Evolutionary conservation across 495 filamentous ascomycete genomes (phyloP).

Genomic region (Pyrenula aspistea): DNA sequence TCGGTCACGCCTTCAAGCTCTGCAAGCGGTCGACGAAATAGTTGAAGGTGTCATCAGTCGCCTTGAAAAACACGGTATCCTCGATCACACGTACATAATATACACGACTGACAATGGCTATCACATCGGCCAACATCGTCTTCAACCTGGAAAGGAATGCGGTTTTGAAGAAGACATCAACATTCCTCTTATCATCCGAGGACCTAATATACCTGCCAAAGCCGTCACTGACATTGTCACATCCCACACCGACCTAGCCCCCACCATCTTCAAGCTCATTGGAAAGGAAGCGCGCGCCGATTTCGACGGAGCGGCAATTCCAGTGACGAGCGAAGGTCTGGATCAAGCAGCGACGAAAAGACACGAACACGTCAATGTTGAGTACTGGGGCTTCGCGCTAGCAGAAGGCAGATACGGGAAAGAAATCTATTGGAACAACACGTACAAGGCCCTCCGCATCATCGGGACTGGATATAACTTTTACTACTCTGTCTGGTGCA

Average conservation of each 20-base stretch:
- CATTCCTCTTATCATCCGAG: slow-evolving; percentile 51
- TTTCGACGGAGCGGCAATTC: slow-evolving; percentile 49
- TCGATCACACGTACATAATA: slow-evolving; percentile 60
- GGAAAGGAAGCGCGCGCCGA: slow-evolving; percentile 34
- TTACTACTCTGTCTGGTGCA: slow-evolving; percentile 58
- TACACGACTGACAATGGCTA: slow-evolving; percentile 68
- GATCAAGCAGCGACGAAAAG: slow-evolving; percentile 21
- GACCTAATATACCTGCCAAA: slow-evolving; percentile 39
- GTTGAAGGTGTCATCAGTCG: slow-evolving; percentile 43
- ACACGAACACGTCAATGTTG: slow-evolving; percentile 55
- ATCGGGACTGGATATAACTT: slow-evolving; percentile 40
- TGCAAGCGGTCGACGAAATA: slow-evolving; percentile 62
- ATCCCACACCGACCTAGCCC: slow-evolving; percentile 57
- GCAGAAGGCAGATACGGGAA: slow-evolving; percentile 33
- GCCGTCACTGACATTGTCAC: slow-evolving; percentile 42
- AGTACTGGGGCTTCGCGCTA: slow-evolving; percentile 47
- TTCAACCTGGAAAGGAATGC: slow-evolving; percentile 60
- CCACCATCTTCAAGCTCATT: slow-evolving; percentile 47
- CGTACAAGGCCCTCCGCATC: slow-evolving; percentile 52
- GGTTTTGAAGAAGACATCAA: slow-evolving; percentile 67
- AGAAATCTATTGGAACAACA: slow-evolving; percentile 35
- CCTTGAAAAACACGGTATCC: slow-evolving; percentile 34
- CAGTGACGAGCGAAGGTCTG: slow-evolving; percentile 23
- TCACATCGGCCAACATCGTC: slow-evolving; percentile 61
- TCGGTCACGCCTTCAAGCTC: slow-evolving; percentile 44